Evolutionary conservation across 2,329 filamentous ascomycete species (phyloP), one percentile per base, ranked within the genome.

Genomic region (Aureobasidium pullulans): DNA sequence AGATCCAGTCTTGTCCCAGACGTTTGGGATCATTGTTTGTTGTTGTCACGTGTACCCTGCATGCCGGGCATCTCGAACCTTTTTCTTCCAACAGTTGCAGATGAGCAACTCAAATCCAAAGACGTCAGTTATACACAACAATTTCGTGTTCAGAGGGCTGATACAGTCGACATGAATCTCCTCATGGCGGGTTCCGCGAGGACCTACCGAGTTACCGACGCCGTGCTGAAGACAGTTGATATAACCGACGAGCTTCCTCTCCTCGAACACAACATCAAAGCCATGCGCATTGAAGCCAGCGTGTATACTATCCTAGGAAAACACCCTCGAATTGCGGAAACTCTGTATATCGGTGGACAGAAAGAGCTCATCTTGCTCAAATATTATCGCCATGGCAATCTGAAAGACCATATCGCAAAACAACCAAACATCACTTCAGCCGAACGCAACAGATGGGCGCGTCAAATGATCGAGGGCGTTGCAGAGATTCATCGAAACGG

Each of bases 291-390:
- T n/a, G 59, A 62, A 58, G 59, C 61, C 4, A 43, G 49, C 42
- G 31, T 62, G 10, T 62, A 62, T 49, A 52, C 31, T 8, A 62
- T 61, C 16, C 53, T 62, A 15, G 52, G 50, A 7, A 37, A 53
- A 44, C 59, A 62, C 37, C 36, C 32, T 19, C 59, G 56, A 6
- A 62, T 60, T 44, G 53, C 59, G 2, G 42, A 62, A 15, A 59
- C 46, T n/a, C 10, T 62, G 3, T 61, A 54, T 34, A 61, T 59
- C 34, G 37, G 43, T 37, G 37, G 44, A 29, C 59, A 36, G 2
- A 31, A n/a, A 28, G 28, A 31, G 6, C 15, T 46, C 10, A 31
- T 46, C 3, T 13, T 46, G 9, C 43, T 46, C 43, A 46, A 46
- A 16, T 46, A 31, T 28, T 46, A 46, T n/a, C 23, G 23, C 4